Base-by-base conservation (phyloP, 371 early-diverging fungal species). In the Mucor irregularis region DNA sequence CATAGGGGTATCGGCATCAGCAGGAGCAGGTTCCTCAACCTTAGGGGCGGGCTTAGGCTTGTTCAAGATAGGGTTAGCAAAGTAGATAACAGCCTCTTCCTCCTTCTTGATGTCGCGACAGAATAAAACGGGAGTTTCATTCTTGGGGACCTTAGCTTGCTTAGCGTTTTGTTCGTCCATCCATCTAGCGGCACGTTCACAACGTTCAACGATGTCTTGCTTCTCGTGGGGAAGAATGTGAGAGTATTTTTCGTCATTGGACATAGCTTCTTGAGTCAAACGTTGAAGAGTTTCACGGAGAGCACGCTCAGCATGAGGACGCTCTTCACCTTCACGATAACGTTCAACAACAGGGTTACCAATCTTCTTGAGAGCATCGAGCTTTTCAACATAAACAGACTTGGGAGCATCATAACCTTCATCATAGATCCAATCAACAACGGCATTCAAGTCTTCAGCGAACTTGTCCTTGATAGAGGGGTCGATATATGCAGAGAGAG, bases 371-470 rank as follows among this genome's bases (percentile, higher is more conserved):
- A 98, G 88, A 22, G 76, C 84, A 1, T 73, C 79, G 34, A 98
- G 80, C 80, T 94, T 96, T 68, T 85, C 86, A 28, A 80, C 71
- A 67, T 95, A 98, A 40, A 90, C 90, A 29, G 87, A 87, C 83
- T 94, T 94, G 69, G 92, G 83, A 34, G 91, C 87, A 61, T 93
- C 94, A 65, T 95, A 96, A 45, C 96, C 98, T 62, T 97, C 97
- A 49, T 88, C 92, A 80, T 98, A 98, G 61, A 98, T 85, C 98
- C 98, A 98, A 70, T 95, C 91, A 83, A 97, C 98, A 53, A 88
- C 87, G 24, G 77, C 87, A 63, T 82, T 88, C 53, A 96, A 80
- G 31, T 84, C 79, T 39, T 64, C 55, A 57, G 83, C 60, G 75
- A 94, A 92, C 58, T 77, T 68, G 7, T 85, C 83, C 76, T 89